These are phyloP conservation scores for Xeromyces bisporus DNA, from an alignment of 495 filamentous ascomycete species.

Conservation along the genomic window DNA sequence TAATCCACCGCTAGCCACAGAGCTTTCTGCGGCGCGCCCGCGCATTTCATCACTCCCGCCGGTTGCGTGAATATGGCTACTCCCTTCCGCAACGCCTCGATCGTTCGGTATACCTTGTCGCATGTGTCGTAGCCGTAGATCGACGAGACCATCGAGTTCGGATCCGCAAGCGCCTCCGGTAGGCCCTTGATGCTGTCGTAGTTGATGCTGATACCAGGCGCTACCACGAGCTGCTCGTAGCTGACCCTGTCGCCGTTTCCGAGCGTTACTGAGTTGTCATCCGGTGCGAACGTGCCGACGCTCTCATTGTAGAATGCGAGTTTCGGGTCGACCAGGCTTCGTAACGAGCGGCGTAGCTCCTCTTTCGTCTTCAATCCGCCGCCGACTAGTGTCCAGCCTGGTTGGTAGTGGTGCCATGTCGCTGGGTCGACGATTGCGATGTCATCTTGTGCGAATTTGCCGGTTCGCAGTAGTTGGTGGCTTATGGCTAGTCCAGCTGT, in stretches of 20 bases:
- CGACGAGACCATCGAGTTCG: constrained; percentile 39
- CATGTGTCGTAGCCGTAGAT: constrained; percentile 47
- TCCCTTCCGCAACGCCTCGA: constrained; percentile 38
- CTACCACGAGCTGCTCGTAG: constrained; percentile 51
- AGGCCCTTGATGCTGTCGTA: constrained; percentile 39
- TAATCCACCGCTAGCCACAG: constrained; percentile 55
- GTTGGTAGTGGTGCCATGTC: constrained; percentile 51
- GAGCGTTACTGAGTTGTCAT: constrained; percentile 41
- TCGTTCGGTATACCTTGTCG: constrained; percentile 38
- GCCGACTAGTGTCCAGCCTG: constrained; percentile 54
- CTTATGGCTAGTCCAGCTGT: constrained; percentile 43
- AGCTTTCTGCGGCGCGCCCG: constrained; percentile 52
- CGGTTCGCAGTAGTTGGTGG: constrained; percentile 42
- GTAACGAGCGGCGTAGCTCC: constrained; percentile 34
- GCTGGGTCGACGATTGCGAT: constrained; percentile 52
- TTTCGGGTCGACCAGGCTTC: constrained; percentile 37
- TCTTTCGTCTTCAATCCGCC: constrained; percentile 44
- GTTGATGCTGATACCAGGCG: constrained; percentile 42
- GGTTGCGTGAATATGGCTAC: constrained; percentile 55
- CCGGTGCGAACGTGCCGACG: constrained; percentile 36
- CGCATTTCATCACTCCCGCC: constrained; percentile 48
- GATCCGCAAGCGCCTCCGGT: constrained; percentile 39
- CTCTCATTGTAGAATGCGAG: constrained; percentile 42
- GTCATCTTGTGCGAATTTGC: constrained; percentile 39
- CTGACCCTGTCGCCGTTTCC: constrained; percentile 38